These are phyloP conservation scores for Yueomyces sinensis DNA, from an alignment of 805 yeast genomes.

Conservation along the genomic window DNA sequence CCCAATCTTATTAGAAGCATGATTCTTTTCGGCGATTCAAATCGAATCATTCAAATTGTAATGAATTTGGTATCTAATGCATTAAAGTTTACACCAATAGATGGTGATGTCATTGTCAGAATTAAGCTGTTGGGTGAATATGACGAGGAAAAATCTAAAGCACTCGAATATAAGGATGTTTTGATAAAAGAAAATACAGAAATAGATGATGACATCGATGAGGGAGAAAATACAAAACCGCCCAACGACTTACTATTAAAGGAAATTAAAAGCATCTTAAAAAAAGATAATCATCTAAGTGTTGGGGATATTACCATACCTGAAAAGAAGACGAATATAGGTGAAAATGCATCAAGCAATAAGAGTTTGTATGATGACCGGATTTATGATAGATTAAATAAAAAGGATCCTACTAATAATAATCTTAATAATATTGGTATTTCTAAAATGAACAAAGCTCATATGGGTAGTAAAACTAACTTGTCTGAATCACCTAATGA, in stretches of 20 bases:
- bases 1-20: slow-evolving; percentile 51
- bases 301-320: not conserved
- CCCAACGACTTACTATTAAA: too few relatives aligned
- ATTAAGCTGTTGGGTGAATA: slow-evolving; percentile 57
- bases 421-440: not conserved
- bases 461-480: not conserved
- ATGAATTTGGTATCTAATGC: slow-evolving; percentile 90
- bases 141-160: slow-evolving; percentile 38
- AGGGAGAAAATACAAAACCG: not conserved
- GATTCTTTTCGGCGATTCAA: slow-evolving; percentile 76
- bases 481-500: not conserved
- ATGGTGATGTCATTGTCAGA: slow-evolving; percentile 62
- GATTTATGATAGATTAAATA: not conserved
- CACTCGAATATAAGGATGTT: slow-evolving; percentile 31
- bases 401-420: not conserved
- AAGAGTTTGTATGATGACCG: not conserved
- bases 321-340: not conserved
- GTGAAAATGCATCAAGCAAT: not conserved
- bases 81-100: slow-evolving; percentile 85
- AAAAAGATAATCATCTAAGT: not conserved
- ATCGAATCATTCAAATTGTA: slow-evolving; percentile 79
- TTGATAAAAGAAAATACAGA: slow-evolving; percentile 25
- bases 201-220: slow-evolving; percentile 1
- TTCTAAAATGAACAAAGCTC: not conserved
- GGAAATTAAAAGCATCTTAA: too few relatives aligned